Conservation (phyloP, 2,329 filamentous ascomycete species). For the Periconia sp. region DNA sequence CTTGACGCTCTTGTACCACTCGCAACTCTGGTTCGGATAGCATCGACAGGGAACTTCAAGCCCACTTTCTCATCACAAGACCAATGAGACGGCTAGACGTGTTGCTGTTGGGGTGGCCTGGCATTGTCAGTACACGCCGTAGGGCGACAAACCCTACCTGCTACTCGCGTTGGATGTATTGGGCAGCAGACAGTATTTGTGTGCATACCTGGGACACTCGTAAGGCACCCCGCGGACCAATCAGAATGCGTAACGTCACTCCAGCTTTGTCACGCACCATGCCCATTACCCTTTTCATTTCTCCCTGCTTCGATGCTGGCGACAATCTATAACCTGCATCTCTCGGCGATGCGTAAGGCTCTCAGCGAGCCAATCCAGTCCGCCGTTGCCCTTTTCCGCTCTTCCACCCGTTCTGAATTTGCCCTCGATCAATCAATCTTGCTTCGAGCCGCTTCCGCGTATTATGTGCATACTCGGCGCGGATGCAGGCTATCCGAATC, state of each 20-base stretch:
- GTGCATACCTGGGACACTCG: slow-evolving; percentile 41
- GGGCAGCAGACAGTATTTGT: slow-evolving; percentile 35
- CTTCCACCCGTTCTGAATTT: slow-evolving; percentile 22
- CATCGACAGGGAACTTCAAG: slow-evolving; percentile 25
- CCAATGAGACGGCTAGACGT: slow-evolving; percentile 36
- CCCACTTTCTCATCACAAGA: slow-evolving; percentile 14
- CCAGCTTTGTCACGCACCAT: slow-evolving; percentile 24
- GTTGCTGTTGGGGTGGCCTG: slow-evolving; percentile 23
- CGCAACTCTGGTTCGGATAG: slow-evolving; percentile 22
- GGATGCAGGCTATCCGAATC: slow-evolving; percentile 17
- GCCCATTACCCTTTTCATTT: slow-evolving; percentile 27
- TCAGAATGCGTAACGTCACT: slow-evolving; percentile 29
- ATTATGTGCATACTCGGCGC: slow-evolving; percentile 33
- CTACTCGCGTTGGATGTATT: slow-evolving; percentile 33
- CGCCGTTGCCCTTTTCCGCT: slow-evolving; percentile 16
- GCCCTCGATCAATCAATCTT: slow-evolving; percentile 24
- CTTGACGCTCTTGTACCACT: slow-evolving; percentile 40
- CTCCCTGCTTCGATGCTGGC: slow-evolving; percentile 22
- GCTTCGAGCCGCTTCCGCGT: slow-evolving; percentile 36
- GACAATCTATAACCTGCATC: slow-evolving; percentile 23
- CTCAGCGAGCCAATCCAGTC: slow-evolving; percentile 23
- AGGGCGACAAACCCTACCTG: slow-evolving; percentile 23
- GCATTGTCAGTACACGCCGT: slow-evolving; percentile 23
- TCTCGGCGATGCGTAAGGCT: slow-evolving; percentile 21
- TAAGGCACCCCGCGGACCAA: slow-evolving; percentile 37